These are phyloP conservation scores for Phytopythium oedochilum DNA, from an alignment of 352 stramenopile genomes.

Conservation along the genomic window DNA sequence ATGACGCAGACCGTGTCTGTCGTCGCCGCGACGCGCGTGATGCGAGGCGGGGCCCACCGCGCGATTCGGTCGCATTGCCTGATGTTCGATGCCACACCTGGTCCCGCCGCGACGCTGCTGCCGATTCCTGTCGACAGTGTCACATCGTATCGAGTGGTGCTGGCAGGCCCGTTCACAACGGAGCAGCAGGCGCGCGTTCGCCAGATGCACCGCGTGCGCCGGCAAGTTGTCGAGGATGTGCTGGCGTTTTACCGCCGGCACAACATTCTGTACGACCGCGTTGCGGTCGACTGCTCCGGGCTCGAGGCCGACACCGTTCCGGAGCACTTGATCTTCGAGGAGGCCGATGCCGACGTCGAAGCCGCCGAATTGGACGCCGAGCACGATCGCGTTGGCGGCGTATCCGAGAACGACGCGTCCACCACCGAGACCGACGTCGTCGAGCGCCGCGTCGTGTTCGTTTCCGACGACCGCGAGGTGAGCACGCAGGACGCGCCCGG, in stretches of 20 bases:
- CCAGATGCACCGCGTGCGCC: neutral
- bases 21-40: conserved; percentile 12
- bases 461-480: neutral
- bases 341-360: neutral
- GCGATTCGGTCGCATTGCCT: conserved; percentile 19
- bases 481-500: neutral
- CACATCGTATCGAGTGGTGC: neutral
- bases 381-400: neutral
- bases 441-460: neutral
- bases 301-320: neutral
- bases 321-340: neutral
- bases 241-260: neutral
- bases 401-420: neutral
- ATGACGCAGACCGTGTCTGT: conserved; percentile 16
- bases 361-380: neutral
- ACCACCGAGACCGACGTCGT: neutral
- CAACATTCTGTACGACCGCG: neutral
- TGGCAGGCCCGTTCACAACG: neutral
- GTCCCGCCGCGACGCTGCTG: neutral
- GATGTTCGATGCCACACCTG: conserved; percentile 14
- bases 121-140: neutral
- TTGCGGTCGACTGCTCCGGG: neutral
- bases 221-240: neutral
- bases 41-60: conserved; percentile 12
- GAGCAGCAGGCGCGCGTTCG: neutral